A percentile compares a stretch with the other conserved stretches of the same genome.
Conservation (phyloP, 345 rosid species). For the Microcos paniculata region DNA sequence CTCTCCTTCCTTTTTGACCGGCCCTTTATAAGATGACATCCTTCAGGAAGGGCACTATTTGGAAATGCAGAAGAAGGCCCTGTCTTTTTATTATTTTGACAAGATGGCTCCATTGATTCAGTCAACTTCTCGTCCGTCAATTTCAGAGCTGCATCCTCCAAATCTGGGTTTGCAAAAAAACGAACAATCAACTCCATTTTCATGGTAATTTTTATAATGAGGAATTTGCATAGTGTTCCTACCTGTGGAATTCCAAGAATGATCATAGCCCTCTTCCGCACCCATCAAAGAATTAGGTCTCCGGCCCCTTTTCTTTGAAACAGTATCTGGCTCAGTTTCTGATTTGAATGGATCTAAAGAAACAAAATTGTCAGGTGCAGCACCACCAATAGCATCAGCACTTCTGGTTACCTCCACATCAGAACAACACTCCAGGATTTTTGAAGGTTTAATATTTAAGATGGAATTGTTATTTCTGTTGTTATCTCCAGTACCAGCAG, state of each 20-base stretch:
- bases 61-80: conserved; percentile 23
- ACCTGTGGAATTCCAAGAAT: conserved; percentile 39
- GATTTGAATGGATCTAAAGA: conserved; percentile 25
- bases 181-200: conserved; percentile 26
- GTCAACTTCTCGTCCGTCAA: conserved; percentile 3
- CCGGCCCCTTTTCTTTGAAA: conserved; percentile 53
- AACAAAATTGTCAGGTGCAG: conserved; percentile 20
- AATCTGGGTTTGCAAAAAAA: conserved; percentile 27
- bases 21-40: conserved; percentile 35
- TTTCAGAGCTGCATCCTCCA: conserved; percentile 32
- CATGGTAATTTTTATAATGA: conserved; percentile 29
- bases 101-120: not conserved
- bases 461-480: conserved; percentile 6
- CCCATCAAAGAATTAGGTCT: conserved; percentile 66
- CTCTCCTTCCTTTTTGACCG: conserved; percentile 27
- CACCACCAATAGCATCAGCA: conserved; percentile 13
- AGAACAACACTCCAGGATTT: conserved; percentile 21
- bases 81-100: not conserved
- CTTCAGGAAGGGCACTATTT: conserved; percentile 15
- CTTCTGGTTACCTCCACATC: conserved; percentile 13
- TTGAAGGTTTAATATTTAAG: conserved; percentile 22
- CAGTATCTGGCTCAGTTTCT: conserved; percentile 36
- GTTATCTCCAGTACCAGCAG: conserved; percentile 24
- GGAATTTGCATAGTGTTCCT: conserved; percentile 30
- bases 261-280: conserved; percentile 66